Percentiles rank a stretch among this genome's conserved stretches.
These are phyloP conservation scores for Fusarium sp. DNA, from an alignment of 2,329 filamentous ascomycete species.

Conservation along the genomic window DNA sequence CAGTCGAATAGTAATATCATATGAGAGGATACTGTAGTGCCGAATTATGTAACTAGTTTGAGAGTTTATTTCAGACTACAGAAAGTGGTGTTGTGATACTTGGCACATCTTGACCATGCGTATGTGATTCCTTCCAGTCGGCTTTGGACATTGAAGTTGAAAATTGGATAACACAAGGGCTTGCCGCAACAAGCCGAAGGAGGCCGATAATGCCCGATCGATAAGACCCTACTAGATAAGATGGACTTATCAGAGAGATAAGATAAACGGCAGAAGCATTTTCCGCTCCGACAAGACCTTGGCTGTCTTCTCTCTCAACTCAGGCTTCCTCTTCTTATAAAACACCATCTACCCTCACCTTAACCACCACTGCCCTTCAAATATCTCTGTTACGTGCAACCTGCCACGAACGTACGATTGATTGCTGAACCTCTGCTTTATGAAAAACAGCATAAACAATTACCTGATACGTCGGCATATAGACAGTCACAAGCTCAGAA, in stretches of 20 bases:
- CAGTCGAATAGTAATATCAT: neutral
- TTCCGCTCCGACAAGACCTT: neutral
- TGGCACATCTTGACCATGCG: too few relatives aligned
- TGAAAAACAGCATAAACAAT: neutral
- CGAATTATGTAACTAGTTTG: too few relatives aligned
- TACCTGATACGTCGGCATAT: neutral
- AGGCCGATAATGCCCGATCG: neutral
- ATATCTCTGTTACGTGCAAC: neutral
- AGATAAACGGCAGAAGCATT: neutral
- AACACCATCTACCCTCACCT: neutral
- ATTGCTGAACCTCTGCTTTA: neutral
- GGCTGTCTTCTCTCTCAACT: neutral
- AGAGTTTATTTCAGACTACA: too few relatives aligned
- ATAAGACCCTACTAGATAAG: too few relatives aligned
- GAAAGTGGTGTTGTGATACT: neutral
- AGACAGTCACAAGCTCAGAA: neutral
- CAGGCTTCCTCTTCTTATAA: neutral
- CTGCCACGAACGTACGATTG: neutral
- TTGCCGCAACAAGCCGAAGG: neutral
- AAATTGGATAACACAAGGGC: too few relatives aligned
- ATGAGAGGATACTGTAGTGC: accelerated
- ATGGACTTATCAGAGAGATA: accelerated
- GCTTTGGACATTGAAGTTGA: too few relatives aligned
- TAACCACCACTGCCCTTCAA: neutral
- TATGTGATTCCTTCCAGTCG: too few relatives aligned